These are phyloP conservation scores for Solanum paucissectum DNA, from an alignment of 257 asterid genomes.

Conservation along the genomic window DNA sequence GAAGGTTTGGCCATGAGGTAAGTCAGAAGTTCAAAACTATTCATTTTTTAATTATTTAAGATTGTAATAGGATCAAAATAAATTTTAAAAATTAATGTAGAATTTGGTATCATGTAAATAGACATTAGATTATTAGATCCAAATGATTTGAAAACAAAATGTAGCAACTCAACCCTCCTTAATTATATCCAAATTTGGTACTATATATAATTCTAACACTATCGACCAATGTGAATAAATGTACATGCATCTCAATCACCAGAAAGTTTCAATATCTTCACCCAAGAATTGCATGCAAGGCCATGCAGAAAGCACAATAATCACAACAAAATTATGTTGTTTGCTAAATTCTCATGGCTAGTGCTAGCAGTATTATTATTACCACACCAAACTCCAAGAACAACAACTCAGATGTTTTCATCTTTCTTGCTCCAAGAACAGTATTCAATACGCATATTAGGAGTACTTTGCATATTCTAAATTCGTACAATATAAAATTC, in stretches of 20 bases:
- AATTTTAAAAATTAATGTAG: not conserved
- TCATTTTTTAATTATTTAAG: not conserved
- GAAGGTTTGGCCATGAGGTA: not conserved
- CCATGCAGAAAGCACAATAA: constrained; percentile 1
- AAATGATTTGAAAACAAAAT: not conserved
- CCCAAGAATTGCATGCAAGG: not conserved
- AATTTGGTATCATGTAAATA: not conserved
- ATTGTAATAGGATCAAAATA: not conserved
- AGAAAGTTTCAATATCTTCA: not conserved
- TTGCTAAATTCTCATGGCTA: not conserved
- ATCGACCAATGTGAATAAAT: not conserved
- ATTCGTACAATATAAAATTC: too few species aligned
- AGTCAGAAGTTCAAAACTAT: not conserved
- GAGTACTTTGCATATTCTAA: too few species aligned
- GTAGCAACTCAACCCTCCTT: not conserved
- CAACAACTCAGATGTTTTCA: not conserved
- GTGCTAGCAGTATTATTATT: not conserved
- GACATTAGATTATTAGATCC: not conserved
- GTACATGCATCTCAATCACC: not conserved
- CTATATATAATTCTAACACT: not conserved
- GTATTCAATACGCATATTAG: not conserved
- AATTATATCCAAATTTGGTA: not conserved
- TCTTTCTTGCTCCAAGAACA: not conserved
- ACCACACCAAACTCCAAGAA: not conserved
- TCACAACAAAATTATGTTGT: not conserved